Percentiles rank a stretch among this genome's conserved stretches.
phyloP scores from a whole-genome alignment of 225 moss, liverwort and hornwort species.

The Polytrichum commune region DNA sequence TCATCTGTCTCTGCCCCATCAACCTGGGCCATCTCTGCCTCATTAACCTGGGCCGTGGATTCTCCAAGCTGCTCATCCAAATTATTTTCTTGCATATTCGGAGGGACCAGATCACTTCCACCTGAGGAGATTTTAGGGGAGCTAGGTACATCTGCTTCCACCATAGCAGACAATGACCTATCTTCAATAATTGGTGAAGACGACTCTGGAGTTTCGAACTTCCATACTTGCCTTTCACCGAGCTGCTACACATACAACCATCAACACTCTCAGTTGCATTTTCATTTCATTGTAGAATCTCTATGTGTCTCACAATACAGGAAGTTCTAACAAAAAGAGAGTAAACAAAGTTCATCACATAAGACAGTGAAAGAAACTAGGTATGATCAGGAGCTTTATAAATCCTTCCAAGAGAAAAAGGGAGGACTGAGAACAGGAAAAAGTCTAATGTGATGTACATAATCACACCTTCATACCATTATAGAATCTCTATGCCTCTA shows the following conservation, averaged over 20 bases:
- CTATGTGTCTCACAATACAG: no score
- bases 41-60: slow-evolving; percentile 4
- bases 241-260: slow-evolving; percentile 10
- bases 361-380: no score
- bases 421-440: no score
- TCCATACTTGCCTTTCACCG: not conserved
- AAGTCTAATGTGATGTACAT: no score
- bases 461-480: no score
- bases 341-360: no score
- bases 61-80: slow-evolving; percentile 5
- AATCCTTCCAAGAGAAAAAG: no score
- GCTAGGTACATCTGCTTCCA: slow-evolving; percentile 12
- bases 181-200: not conserved
- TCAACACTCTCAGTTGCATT: not conserved
- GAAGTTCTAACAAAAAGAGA: no score
- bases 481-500: no score
- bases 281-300: no score
- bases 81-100: slow-evolving; percentile 11
- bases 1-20: slow-evolving; percentile 17
- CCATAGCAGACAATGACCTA: not conserved
- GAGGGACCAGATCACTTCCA: not conserved
- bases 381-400: no score
- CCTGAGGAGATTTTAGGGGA: slow-evolving; percentile 13
- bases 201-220: no score
- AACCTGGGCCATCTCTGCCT: slow-evolving; percentile 10